These are phyloP conservation scores for Coprinopsis cinerea DNA, from an alignment of 768 basidiomycete genomes.

Conservation along the genomic window DNA sequence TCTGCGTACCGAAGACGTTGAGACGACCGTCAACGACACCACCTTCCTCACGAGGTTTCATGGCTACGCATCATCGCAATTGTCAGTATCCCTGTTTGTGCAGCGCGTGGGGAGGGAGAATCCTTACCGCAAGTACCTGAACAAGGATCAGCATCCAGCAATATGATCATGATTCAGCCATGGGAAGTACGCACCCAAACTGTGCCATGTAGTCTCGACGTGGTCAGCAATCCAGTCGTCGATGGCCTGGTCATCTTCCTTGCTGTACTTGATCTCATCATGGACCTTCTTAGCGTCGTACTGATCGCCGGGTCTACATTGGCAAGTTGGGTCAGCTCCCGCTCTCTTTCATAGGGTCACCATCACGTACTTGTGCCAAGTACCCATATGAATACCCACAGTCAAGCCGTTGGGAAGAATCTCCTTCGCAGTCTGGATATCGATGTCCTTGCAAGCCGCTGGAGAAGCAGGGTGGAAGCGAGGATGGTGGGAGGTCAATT, in stretches of 20 bases:
- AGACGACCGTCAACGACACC: conserved; percentile 62
- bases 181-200: conserved; percentile 37
- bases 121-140: conserved; percentile 39
- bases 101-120: background rate
- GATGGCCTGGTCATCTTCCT: conserved; percentile 67
- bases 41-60: conserved; percentile 63
- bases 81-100: background rate
- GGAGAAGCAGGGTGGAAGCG: conserved; percentile 67
- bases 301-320: conserved; percentile 38
- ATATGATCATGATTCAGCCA: background rate
- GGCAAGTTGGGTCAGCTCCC: background rate
- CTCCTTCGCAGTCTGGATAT: conserved; percentile 61
- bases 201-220: conserved; percentile 77
- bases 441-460: conserved; percentile 55
- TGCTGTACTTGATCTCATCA: conserved; percentile 58
- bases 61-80: conserved; percentile 39
- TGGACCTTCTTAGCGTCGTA: conserved; percentile 53
- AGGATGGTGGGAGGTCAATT: conserved; percentile 67
- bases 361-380: conserved; percentile 21
- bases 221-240: conserved; percentile 65
- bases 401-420: conserved; percentile 55
- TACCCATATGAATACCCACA: conserved; percentile 69
- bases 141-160: background rate
- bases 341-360: background rate
- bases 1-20: conserved; percentile 58